Conservation (phyloP, 805 yeast genomes). For the Candida michaelii region DNA sequence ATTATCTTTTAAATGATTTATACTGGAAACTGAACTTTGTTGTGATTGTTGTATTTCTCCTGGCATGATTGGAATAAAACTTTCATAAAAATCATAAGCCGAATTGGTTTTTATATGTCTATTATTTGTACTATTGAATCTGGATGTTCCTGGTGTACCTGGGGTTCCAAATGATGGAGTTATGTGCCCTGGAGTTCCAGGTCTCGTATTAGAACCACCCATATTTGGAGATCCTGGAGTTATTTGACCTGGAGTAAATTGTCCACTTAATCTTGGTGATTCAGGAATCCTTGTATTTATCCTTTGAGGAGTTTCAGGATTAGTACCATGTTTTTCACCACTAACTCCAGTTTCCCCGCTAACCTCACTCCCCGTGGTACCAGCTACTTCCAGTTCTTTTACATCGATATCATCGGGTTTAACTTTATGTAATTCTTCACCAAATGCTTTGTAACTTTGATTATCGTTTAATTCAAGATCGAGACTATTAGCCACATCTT, state of each 20-base stretch:
- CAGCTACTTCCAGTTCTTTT: constrained; percentile 5
- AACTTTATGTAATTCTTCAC: constrained; percentile 33
- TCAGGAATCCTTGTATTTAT: not conserved
- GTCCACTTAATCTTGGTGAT: not conserved
- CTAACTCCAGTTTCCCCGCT: constrained; percentile 4
- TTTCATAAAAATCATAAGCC: constrained; percentile 44
- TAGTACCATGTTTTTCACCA: not conserved
- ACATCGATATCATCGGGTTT: constrained; percentile 10
- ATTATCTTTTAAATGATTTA: constrained; percentile 5
- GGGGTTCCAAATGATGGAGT: constrained; percentile 3
- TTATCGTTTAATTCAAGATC: constrained; percentile 39
- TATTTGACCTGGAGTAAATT: not conserved
- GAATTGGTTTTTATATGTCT: constrained; percentile 14
- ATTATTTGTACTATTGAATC: not conserved
- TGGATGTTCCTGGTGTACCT: constrained; percentile 8
- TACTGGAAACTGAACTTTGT: constrained; percentile 3
- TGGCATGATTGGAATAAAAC: constrained; percentile 40
- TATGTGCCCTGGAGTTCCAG: constrained; percentile 2
- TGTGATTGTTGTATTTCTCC: constrained; percentile 4
- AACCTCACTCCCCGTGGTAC: constrained; percentile 7
- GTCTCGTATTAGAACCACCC: not conserved
- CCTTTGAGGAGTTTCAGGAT: not conserved
- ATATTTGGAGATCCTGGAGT: not conserved
- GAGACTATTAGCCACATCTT: constrained; percentile 30
- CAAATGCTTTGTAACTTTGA: constrained; percentile 31